Conservation (phyloP, 2,329 filamentous ascomycete genomes). For the Phialophora tarda region DNA sequence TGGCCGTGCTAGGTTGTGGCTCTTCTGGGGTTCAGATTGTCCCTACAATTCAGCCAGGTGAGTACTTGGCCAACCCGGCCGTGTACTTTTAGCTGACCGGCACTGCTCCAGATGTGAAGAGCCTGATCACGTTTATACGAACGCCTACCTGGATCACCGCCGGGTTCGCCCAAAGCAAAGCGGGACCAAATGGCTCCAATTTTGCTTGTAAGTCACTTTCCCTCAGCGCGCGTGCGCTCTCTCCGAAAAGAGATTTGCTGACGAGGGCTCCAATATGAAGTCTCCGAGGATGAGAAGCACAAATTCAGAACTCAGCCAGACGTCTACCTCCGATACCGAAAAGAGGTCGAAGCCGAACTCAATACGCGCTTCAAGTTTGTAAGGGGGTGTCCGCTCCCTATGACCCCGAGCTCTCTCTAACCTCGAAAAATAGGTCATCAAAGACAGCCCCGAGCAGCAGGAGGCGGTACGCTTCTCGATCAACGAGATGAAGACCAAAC, state of each 20-base stretch:
- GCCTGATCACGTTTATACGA: slow-evolving; percentile 43
- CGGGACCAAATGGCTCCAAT: slow-evolving; percentile 38
- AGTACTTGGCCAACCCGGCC: no score
- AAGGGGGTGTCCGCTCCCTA: no score
- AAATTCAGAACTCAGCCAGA: slow-evolving; percentile 32
- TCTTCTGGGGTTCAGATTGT: slow-evolving; percentile 42
- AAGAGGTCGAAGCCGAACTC: slow-evolving; percentile 37
- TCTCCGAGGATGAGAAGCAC: slow-evolving; percentile 30
- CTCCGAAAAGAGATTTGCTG: background rate
- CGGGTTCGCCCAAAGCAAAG: slow-evolving; percentile 36
- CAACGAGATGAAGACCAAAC: slow-evolving; percentile 38
- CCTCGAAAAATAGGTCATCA: slow-evolving; percentile 16
- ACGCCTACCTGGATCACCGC: no score
- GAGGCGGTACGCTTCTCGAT: slow-evolving; percentile 27
- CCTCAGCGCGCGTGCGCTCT: no score
- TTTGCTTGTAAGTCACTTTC: slow-evolving; percentile 34
- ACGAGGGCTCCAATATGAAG: background rate
- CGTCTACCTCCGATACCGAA: slow-evolving; percentile 32
- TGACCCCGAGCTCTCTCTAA: no score
- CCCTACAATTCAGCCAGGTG: slow-evolving; percentile 49
- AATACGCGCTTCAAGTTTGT: slow-evolving; percentile 32
- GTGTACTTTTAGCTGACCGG: no score
- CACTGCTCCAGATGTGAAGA: slow-evolving; percentile 45
- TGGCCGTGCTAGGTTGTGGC: slow-evolving; percentile 41
- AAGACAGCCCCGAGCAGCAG: slow-evolving; percentile 23